Base-by-base conservation (phyloP, 345 rosid species). In the Eucalyptus sp. region DNA sequence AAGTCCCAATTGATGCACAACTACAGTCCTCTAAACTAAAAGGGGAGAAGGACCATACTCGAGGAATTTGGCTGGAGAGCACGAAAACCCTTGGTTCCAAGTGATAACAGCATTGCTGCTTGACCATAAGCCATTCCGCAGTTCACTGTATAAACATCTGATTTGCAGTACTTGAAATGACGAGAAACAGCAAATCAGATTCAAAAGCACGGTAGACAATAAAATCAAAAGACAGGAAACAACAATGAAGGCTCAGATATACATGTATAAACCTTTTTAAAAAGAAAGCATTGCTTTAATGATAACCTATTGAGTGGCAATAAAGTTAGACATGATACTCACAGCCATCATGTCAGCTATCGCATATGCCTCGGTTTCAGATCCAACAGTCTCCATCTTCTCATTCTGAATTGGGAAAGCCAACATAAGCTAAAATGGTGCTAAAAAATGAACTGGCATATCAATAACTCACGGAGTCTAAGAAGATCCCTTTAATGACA, bases 281-380 rank as follows among this genome's bases (percentile, higher is more conserved):
- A 31, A 86, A 86, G 41, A 31, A 48, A n/a, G 24, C 15, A 51
- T 54, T 54, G 43, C 9, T 33, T 31, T 15, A 49, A 56, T 27
- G n/a, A 48, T 62, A 62, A 76, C 13, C 25, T 10, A 76, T 76
- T 15, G 54, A 31, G 52, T 58, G 22, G 15, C 37, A 44, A 76
- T 84, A 16, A n/a, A 25, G 58, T 29, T 13, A 80, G 88, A 58
- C 66, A 88, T 29, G 49, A 89, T 89, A 93, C 99, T 96, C 91
- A 96, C 99, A 88, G 91, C 71, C 93, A 98, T 97, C 12, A 92
- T 89, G 88, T 97, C 99, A 86, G 97, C 99, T 86, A 98, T 96
- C 60, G 97, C 97, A 94, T 92, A 98, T 89, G 99, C 99, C 88
- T 96, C 99, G 11, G 97, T 94, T 91, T 98, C 99, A 71, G 98